Conservation (phyloP, 805 yeast species). For the Torulaspora microellipsoides region DNA sequence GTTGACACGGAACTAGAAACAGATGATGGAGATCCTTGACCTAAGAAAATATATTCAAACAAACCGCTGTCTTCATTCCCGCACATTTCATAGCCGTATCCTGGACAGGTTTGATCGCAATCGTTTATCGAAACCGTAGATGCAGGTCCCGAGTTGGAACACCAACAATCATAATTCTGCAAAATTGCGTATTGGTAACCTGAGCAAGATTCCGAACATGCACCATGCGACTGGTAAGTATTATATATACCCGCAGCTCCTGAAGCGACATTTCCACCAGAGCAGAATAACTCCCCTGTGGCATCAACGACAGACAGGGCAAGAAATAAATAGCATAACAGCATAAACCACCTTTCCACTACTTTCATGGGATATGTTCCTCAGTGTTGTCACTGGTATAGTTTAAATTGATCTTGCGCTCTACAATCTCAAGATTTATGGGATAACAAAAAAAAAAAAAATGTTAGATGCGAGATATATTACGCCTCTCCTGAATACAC, state of each 20-base stretch:
- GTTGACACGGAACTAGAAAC: neutral
- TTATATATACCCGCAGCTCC: slow-evolving; percentile 1
- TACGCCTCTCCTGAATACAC: no score
- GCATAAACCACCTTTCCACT: no score
- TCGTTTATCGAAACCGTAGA: slow-evolving; percentile 13
- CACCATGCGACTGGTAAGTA: slow-evolving; percentile 22
- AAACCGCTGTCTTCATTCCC: slow-evolving; percentile 19
- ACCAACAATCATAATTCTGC: slow-evolving; percentile 28
- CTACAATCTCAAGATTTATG: no score
- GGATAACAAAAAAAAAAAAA: no score
- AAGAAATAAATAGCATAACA: no score
- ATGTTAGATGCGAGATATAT: no score
- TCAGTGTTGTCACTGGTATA: no score
- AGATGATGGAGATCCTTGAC: slow-evolving; percentile 9
- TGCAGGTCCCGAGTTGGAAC: slow-evolving; percentile 20
- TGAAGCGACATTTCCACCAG: slow-evolving; percentile 8
- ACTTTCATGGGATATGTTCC: no score
- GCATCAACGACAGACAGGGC: no score
- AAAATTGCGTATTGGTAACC: slow-evolving; percentile 27
- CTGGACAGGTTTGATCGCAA: slow-evolving; percentile 26
- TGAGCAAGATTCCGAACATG: slow-evolving; percentile 20
- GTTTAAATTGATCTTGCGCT: no score
- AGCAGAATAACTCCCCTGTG: slow-evolving; percentile 3
- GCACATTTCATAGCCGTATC: slow-evolving; percentile 26
- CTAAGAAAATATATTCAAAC: slow-evolving; percentile 25